A percentile compares a stretch with the other conserved stretches of the same genome.
Conservation (phyloP, 2,329 filamentous ascomycete genomes). For the Pestalotiopsis fici region DNA sequence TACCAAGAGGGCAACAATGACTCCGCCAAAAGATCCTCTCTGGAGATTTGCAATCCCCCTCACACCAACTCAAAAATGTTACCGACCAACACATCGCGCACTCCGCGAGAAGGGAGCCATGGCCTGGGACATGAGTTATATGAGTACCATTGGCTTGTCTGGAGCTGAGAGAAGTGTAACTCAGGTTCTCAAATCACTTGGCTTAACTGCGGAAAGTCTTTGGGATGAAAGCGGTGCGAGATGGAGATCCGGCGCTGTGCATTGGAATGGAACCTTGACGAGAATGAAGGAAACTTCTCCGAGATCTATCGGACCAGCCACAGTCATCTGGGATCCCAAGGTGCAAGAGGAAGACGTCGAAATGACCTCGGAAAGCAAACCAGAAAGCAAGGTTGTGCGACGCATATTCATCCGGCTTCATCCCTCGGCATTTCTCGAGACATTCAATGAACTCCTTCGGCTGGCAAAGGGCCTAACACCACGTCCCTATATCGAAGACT, state of each 20-base stretch:
- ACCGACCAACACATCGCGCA: slow-evolving; percentile 82
- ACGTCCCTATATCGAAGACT: slow-evolving; percentile 64
- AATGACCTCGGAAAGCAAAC: slow-evolving; percentile 13
- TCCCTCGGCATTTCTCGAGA: slow-evolving; percentile 74
- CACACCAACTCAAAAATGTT: slow-evolving; percentile 86
- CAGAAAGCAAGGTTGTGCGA: slow-evolving; percentile 27
- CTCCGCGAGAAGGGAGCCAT: slow-evolving; percentile 75
- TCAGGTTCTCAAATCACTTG: slow-evolving; percentile 66
- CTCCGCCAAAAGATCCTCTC: slow-evolving; percentile 72
- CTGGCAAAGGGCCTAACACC: slow-evolving; percentile 63
- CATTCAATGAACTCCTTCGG: slow-evolving; percentile 64
- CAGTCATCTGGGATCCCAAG: slow-evolving; percentile 72
- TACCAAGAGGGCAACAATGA: slow-evolving; percentile 89
- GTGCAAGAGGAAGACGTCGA: not conserved
- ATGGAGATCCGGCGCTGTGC: slow-evolving; percentile 63
- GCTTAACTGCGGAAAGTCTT: slow-evolving; percentile 58
- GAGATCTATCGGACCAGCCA: slow-evolving; percentile 70
- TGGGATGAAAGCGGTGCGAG: slow-evolving; percentile 67
- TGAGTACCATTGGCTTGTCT: slow-evolving; percentile 80
- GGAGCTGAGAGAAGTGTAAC: slow-evolving; percentile 66
- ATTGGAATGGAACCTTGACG: slow-evolving; percentile 51
- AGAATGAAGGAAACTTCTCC: slow-evolving; percentile 54
- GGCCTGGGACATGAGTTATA: slow-evolving; percentile 93
- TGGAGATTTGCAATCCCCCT: slow-evolving; percentile 90
- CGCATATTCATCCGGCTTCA: slow-evolving; percentile 75